phyloP scores from a whole-genome alignment of 768 basidiomycete species.

The Daedaleopsis nitida region DNA sequence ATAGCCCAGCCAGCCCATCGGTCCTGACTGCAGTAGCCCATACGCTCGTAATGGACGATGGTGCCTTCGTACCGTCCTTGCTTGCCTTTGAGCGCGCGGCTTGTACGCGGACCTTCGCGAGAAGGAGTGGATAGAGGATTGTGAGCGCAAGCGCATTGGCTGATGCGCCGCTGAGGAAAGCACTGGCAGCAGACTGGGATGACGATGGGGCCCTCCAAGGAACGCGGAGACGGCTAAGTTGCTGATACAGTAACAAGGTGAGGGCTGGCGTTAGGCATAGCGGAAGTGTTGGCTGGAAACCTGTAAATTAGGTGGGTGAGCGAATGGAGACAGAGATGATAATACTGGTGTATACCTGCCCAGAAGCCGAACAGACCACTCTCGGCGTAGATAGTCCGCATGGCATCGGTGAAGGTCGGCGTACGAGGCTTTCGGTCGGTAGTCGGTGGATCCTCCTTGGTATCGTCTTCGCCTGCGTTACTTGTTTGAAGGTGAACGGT shows the following conservation, averaged over 20 bases:
- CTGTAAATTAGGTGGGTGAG: constrained; percentile 30
- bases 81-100: constrained; percentile 22
- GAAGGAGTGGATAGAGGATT: constrained; percentile 58
- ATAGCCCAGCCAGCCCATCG: constrained; percentile 37
- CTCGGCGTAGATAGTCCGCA: constrained; percentile 47
- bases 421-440: not conserved
- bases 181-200: constrained; percentile 42
- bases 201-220: constrained; percentile 30
- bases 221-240: constrained; percentile 42
- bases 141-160: constrained; percentile 53
- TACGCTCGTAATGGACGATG: constrained; percentile 24
- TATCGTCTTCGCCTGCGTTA: constrained; percentile 35
- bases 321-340: not conserved
- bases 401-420: constrained; percentile 26
- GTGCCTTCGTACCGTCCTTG: constrained; percentile 19
- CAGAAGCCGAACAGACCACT: constrained; percentile 57
- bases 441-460: constrained; percentile 14
- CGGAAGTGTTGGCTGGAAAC: constrained; percentile 51
- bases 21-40: constrained; percentile 16
- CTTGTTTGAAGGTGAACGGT: constrained; percentile 56
- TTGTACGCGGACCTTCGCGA: constrained; percentile 59
- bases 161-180: constrained; percentile 58
- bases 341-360: constrained; percentile 42
- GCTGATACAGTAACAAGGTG: constrained; percentile 55
- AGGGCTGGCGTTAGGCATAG: constrained; percentile 60